Evolutionary conservation across 78 protist genomes (phyloP).

Genomic region (Ministeria vibrans): DNA sequence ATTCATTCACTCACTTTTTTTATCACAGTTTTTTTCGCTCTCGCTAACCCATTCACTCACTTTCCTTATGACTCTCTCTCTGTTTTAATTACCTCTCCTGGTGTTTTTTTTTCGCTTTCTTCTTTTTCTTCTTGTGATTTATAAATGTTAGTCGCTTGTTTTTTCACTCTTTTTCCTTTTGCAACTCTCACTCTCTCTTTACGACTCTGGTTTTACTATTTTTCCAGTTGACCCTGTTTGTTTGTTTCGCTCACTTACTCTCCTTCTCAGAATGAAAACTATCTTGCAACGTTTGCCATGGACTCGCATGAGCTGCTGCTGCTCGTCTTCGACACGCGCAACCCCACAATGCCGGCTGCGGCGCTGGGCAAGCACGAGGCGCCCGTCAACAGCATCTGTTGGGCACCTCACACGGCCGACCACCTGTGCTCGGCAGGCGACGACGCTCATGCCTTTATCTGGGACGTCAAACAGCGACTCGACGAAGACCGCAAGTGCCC

Average conservation of each 20-base stretch:
- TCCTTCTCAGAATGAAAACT: constrained; percentile 70
- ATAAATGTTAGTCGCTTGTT: neutral
- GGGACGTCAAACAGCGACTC: constrained; percentile 74
- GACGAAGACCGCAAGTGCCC: constrained; percentile 61
- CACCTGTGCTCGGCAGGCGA: constrained; percentile 81
- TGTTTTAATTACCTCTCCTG: neutral
- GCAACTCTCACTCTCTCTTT: neutral
- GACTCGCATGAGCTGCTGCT: constrained; percentile 70
- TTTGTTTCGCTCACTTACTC: neutral
- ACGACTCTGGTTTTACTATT: neutral
- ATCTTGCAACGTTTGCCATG: constrained; percentile 81
- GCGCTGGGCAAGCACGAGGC: constrained; percentile 55
- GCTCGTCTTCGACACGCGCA: constrained; percentile 76
- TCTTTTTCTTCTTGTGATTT: neutral
- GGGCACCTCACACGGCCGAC: constrained; percentile 96
- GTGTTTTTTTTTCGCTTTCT: neutral
- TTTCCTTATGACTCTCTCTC: neutral
- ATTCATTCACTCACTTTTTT: neutral
- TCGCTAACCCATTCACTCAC: neutral
- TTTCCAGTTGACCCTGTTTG: neutral
- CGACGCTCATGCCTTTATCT: constrained; percentile 89
- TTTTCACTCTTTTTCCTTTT: neutral
- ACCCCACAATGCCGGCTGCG: constrained; percentile 90
- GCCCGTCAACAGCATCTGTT: constrained; percentile 75
- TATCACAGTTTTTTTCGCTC: neutral